Evolutionary conservation across 2,329 filamentous ascomycete species (phyloP).

Genomic region (Biscogniauxia sp.): DNA sequence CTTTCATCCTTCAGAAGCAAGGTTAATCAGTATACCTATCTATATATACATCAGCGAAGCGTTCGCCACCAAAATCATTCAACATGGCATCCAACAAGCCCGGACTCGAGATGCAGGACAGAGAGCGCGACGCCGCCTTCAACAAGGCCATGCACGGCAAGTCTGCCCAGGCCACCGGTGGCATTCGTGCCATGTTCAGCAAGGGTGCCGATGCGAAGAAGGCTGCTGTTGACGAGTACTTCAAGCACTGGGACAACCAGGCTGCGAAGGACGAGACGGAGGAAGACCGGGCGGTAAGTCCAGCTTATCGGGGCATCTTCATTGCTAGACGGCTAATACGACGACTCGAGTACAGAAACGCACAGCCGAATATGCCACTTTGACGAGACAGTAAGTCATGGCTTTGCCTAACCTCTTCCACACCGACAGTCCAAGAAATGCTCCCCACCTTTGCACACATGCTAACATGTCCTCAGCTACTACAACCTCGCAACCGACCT

Average conservation of each 20-base stretch:
- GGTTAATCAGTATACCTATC: background rate
- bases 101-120: constrained; percentile 76
- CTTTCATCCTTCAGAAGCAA: background rate
- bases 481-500: constrained; percentile 96
- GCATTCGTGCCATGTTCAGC: constrained; percentile 77
- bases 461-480: constrained; percentile 57
- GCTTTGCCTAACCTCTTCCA: too few species aligned
- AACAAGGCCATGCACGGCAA: constrained; percentile 81
- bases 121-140: constrained; percentile 83
- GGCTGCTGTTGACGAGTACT: constrained; percentile 85
- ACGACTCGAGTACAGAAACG: constrained; percentile 56
- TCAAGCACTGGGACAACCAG: constrained; percentile 96
- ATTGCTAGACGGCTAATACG: constrained; percentile 7
- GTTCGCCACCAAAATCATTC: constrained; percentile 22
- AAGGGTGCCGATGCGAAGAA: constrained; percentile 77
- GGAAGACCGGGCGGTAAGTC: constrained; percentile 71
- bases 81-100: constrained; percentile 45
- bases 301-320: background rate
- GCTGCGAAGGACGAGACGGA: constrained; percentile 74
- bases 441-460: background rate
- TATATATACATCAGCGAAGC: background rate
- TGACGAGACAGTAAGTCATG: constrained; percentile 81
- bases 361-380: constrained; percentile 83
- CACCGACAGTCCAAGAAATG: too few species aligned
- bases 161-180: constrained; percentile 67